Base-by-base conservation (phyloP, 257 asterid genomes). In the Rauvolfia tetraphylla region DNA sequence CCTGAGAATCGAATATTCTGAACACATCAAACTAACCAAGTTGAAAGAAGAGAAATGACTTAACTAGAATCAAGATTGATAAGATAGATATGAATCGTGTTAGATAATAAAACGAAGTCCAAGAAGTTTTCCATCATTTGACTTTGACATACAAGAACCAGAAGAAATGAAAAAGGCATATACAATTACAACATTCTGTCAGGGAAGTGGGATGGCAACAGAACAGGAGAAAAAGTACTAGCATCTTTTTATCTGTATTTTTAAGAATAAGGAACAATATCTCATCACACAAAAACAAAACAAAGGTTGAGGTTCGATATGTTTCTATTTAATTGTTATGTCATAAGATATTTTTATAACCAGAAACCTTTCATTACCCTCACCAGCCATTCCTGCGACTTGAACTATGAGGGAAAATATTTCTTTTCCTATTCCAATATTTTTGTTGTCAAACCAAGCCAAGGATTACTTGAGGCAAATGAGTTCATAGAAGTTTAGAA, bases 1-100 rank as follows among this genome's bases (percentile, higher is more conserved):
- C 98, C 98, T 93, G 90, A 86, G 71, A 81, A 76, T 76, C 82
- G 71, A 83, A 67, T 38, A 67, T 38, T 67, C 75, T n/a, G 82
- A 83, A 86, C 76, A 63, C 33, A 63, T 75, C 63, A 77, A 76
- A 75, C 67, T 63, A 75, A 69, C 67, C 53, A 74, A 68, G 38
- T 65, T 31, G 70, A 75, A 59, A 68, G 58, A 72, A 81, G 72
- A 65, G 56, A 73, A 34, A 69, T 44, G 65, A 23, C 62, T 66
- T 11, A 18, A 1, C 61, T 42, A 34, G 34, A 42, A 31, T 29
- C 54, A 62, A 31, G 34, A 54, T 44, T 31, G 57, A 25, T 14
- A 57, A 56, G 77, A 73, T 1, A 38, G 41, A 58, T n/a, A 20
- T 54, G 68, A 58, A 3, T 58, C 66, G 4, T 12, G 66, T 25